phyloP scores from a whole-genome alignment of 805 yeast species.

The Starmera caribaea region DNA sequence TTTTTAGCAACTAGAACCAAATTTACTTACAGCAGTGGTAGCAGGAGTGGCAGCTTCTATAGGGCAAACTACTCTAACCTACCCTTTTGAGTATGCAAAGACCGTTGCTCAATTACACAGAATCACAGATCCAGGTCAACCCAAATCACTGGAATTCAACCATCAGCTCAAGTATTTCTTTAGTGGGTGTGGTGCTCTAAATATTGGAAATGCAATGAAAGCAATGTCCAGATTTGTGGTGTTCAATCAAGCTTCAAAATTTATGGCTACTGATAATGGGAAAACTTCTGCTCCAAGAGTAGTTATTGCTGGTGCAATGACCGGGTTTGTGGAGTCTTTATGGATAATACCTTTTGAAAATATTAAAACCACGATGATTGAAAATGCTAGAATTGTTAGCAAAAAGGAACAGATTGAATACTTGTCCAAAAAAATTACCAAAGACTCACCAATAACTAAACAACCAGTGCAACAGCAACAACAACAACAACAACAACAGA shows the following conservation, averaged over 20 bases:
- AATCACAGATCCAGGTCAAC: slow-evolving; percentile 23
- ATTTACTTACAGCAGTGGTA: slow-evolving; percentile 45
- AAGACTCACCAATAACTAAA: slow-evolving; percentile 19
- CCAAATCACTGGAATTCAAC: slow-evolving; percentile 13
- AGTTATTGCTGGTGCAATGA: slow-evolving; percentile 74
- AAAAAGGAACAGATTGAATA: slow-evolving; percentile 11
- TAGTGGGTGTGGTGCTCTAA: slow-evolving; percentile 67
- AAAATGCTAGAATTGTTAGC: slow-evolving; percentile 38
- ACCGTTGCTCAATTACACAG: slow-evolving; percentile 54
- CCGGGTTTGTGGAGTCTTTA: slow-evolving; percentile 75
- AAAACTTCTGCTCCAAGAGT: slow-evolving; percentile 69
- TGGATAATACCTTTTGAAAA: slow-evolving; percentile 89
- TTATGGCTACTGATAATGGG: slow-evolving; percentile 50
- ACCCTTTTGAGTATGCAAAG: slow-evolving; percentile 65
- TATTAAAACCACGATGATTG: slow-evolving; percentile 72
- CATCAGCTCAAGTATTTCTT: slow-evolving; percentile 27
- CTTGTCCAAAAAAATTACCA: slow-evolving; percentile 18
- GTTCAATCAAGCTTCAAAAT: slow-evolving; percentile 65
- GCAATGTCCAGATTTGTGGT: slow-evolving; percentile 64
- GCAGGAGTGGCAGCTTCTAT: slow-evolving; percentile 58
- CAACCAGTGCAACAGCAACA: slow-evolving; percentile 10
- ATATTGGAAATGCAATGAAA: slow-evolving; percentile 65
- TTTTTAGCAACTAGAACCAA: slow-evolving; percentile 16
- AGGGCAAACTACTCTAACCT: slow-evolving; percentile 51
- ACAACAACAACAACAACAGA: slow-evolving; percentile 5